Base-by-base conservation (phyloP, 2,329 filamentous ascomycete genomes). In the Zymoseptoria tritici region DNA sequence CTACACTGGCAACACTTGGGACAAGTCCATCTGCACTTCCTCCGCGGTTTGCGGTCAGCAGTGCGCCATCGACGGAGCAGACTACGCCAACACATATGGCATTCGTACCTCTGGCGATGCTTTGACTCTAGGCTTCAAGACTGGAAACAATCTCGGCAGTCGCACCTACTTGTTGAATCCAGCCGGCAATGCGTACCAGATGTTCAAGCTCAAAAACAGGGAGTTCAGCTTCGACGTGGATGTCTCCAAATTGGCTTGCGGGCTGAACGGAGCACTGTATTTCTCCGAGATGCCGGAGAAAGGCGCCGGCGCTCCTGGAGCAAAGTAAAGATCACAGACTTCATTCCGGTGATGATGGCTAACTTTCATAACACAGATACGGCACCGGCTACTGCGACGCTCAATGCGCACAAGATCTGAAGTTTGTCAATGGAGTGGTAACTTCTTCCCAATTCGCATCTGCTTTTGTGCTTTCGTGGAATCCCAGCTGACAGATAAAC, bases 221-320 rank as follows among this genome's bases (percentile, higher is more conserved):
- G 87, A 90, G 73, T 85, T 90, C 75, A 86, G 85, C 57, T 88
- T 90, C 62, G 86, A 89, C 58, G 86, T 89, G 24, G 87, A 90
- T 70, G 83, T 88, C 52, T 88, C 85, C 49, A 80, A 81, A 66
- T 77, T 88, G 20, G 81, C 83, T 61, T 90, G 87, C 68, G 87
- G 87, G 61, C 75, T 90, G 78, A 80, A 90, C 74, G 87, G 86
- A 57, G 87, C 87, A 52, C 76, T 90, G 53, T 89, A 90, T 76
- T 79, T 88, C 50, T 77, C 82, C 16, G 76, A 81, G 67, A 88
- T 88, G 85, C 79, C 82, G 9, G 75, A 78, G 6, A 82, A 86
- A 66, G 87, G 87, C 65, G 86, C 85, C 57, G 73, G 79, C 61
- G 73, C 74, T 24, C 76, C 79, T 64, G 78, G 77, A 31, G 69